Percentiles rank a stretch among this genome's conserved stretches.
phyloP scores from a whole-genome alignment of 257 asterid genomes.

The Solanum neorickii region DNA sequence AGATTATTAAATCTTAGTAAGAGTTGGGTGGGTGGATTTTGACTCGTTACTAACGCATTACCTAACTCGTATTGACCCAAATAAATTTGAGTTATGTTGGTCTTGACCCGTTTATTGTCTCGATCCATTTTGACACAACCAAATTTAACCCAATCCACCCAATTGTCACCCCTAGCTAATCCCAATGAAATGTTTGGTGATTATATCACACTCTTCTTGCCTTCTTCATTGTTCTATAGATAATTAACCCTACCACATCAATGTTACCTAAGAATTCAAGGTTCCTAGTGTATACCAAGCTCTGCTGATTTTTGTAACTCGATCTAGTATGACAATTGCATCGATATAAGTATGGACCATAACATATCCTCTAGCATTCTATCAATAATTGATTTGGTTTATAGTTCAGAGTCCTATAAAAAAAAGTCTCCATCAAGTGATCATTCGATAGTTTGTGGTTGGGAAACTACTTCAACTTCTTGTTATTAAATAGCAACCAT shows the following conservation, averaged over 20 bases:
- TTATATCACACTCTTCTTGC: background rate
- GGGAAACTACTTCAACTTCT: background rate
- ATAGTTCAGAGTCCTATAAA: background rate
- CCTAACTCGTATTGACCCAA: background rate
- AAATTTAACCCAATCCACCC: background rate
- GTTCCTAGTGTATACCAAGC: background rate
- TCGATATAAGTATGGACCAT: background rate
- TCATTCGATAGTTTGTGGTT: background rate
- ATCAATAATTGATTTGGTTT: background rate
- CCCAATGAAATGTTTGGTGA: background rate
- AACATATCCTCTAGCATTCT: background rate
- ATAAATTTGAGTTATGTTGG: no score
- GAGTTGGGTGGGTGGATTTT: background rate
- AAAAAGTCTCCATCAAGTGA: background rate
- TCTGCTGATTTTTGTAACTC: background rate
- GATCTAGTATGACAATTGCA: background rate
- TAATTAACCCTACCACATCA: background rate
- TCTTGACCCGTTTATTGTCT: background rate
- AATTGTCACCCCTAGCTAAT: background rate
- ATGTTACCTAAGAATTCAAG: background rate
- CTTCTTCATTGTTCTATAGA: background rate
- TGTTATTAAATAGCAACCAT: background rate
- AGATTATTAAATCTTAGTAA: background rate
- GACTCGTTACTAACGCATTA: no score
- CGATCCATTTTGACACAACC: no score